phyloP scores from a whole-genome alignment of 2,329 filamentous ascomycete genomes.

The Mollisiaceae sp. region DNA sequence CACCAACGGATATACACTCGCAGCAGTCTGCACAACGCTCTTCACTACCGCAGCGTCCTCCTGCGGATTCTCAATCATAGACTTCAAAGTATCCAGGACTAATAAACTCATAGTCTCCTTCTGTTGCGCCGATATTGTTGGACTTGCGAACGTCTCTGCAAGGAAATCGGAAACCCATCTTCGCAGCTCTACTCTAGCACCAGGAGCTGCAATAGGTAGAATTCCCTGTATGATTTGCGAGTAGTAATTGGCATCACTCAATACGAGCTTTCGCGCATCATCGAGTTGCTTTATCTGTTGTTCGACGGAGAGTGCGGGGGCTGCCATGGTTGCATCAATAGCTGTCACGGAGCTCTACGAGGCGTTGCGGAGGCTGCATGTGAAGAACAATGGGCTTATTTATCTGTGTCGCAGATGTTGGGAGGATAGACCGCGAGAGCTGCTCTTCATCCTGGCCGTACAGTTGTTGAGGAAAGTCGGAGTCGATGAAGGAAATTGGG shows the following conservation, averaged over 20 bases:
- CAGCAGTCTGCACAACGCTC: conserved; percentile 84
- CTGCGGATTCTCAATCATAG: conserved; percentile 70
- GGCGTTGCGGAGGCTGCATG: conserved; percentile 31
- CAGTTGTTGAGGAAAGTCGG: conserved; percentile 3
- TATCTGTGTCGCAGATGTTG: conserved; percentile 25
- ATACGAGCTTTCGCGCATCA: conserved; percentile 85
- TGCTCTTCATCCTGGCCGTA: conserved; percentile 26
- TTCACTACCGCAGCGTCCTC: conserved; percentile 83
- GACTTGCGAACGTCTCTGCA: conserved; percentile 93
- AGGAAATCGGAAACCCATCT: conserved; percentile 97
- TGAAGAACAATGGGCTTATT: conserved; percentile 24
- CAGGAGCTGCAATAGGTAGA: conserved; percentile 84
- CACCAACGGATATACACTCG: conserved; percentile 91
- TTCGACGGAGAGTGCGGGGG: conserved; percentile 61
- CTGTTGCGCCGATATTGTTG: conserved; percentile 75
- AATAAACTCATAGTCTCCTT: conserved; percentile 81
- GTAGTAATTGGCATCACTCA: conserved; percentile 87
- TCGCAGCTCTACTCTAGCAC: conserved; percentile 78
- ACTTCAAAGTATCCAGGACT: conserved; percentile 78
- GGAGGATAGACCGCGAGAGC: conserved; percentile 7
- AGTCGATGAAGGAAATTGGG: conserved; percentile 8
- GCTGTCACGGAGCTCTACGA: conserved; percentile 36
- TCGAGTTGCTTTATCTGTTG: conserved; percentile 88
- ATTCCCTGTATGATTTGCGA: conserved; percentile 90
- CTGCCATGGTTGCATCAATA: conserved; percentile 52